These are phyloP conservation scores for Zizania latifolia DNA, from an alignment of 176 grass and related monocot species.

Conservation along the genomic window DNA sequence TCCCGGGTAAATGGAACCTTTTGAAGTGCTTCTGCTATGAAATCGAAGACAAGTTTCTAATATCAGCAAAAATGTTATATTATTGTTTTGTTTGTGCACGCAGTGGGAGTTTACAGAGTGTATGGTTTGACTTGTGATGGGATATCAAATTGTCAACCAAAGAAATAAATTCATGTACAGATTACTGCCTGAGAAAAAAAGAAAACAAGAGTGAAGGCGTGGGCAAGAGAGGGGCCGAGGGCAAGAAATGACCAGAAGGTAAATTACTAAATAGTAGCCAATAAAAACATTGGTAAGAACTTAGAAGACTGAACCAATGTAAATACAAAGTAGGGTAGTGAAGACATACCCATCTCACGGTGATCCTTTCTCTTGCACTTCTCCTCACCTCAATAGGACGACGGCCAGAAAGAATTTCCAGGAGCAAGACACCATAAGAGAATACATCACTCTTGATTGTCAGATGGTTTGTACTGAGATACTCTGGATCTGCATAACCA, in stretches of 20 bases:
- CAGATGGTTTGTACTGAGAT: constrained; percentile 71
- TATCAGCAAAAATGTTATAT: neutral
- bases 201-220: neutral
- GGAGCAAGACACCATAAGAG: constrained; percentile 89
- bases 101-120: neutral
- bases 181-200: neutral
- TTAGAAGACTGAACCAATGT: neutral
- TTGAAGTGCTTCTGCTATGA: neutral
- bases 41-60: neutral
- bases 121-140: constrained; percentile 1
- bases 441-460: constrained; percentile 87
- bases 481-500: constrained; percentile 91
- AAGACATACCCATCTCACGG: constrained; percentile 85
- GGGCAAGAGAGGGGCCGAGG: neutral
- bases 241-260: constrained; percentile 1
- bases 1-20: neutral
- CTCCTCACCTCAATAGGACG: constrained; percentile 73
- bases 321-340: neutral
- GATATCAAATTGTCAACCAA: neutral
- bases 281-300: neutral
- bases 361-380: constrained; percentile 64
- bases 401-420: constrained; percentile 87
- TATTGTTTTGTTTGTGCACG: neutral
- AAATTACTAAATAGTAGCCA: neutral
- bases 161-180: neutral